phyloP scores from a whole-genome alignment of 192 early-diverging fungal species.

The Backusella mclennaniae region DNA sequence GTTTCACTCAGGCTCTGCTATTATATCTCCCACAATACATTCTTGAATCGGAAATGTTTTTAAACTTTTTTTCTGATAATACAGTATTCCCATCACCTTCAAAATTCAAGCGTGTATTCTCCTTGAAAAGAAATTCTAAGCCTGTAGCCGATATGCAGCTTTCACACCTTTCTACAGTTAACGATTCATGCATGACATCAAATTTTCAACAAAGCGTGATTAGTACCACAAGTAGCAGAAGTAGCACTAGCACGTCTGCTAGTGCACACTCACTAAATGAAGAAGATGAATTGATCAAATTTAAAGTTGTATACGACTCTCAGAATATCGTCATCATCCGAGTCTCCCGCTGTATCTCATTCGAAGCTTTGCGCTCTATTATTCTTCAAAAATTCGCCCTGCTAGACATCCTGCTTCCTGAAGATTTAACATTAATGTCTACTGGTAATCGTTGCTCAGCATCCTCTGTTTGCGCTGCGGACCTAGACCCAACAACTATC shows the following conservation, averaged over 20 bases:
- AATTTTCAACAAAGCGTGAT: neutral
- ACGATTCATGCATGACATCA: neutral
- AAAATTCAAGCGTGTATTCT: neutral
- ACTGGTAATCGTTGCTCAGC: neutral
- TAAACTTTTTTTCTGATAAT: neutral
- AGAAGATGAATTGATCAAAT: neutral
- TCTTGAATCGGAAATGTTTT: neutral
- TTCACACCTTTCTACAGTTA: neutral
- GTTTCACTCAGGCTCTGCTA: neutral
- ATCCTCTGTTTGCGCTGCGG: slow-evolving; percentile 1
- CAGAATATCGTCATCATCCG: slow-evolving; percentile 9
- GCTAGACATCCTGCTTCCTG: neutral
- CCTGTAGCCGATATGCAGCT: neutral
- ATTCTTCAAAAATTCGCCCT: slow-evolving; percentile 5
- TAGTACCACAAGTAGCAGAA: neutral
- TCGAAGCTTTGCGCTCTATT: neutral
- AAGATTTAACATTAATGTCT: neutral
- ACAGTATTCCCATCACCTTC: neutral
- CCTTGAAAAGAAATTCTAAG: neutral
- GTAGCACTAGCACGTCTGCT: neutral
- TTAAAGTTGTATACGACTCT: slow-evolving; percentile 10
- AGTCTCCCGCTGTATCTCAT: neutral
- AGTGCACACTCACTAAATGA: neutral
- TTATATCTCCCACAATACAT: neutral
- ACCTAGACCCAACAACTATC: neutral